A percentile compares a stretch with the other conserved stretches of the same genome.
phyloP scores from a whole-genome alignment of 768 basidiomycete species.

The Tricholoma bakamatsutake region DNA sequence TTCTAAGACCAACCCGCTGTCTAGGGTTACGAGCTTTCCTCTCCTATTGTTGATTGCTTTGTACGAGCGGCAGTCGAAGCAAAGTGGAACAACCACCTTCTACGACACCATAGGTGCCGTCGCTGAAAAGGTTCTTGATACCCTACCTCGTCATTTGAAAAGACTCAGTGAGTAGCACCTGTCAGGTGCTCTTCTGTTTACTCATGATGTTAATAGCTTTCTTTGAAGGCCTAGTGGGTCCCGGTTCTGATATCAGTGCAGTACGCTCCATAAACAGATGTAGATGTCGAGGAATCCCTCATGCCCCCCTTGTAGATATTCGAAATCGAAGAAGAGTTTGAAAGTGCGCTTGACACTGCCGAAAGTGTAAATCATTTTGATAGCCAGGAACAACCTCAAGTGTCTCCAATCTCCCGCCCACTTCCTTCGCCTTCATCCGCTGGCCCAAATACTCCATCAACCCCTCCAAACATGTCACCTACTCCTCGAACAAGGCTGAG shows the following conservation, averaged over 20 bases:
- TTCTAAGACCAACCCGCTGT: slow-evolving; percentile 1
- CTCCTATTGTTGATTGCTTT: slow-evolving; percentile 73
- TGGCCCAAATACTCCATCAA: slow-evolving; percentile 1
- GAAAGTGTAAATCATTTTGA: slow-evolving; percentile 15
- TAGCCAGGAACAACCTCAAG: slow-evolving; percentile 18
- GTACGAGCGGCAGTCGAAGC: slow-evolving; percentile 83
- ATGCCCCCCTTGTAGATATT: slow-evolving; percentile 48
- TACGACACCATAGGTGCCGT: slow-evolving; percentile 66
- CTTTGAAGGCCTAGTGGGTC: slow-evolving; percentile 74
- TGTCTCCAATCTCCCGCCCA: slow-evolving; percentile 4
- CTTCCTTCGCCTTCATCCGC: neutral
- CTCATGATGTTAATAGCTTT: slow-evolving; percentile 41
- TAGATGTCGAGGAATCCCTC: neutral
- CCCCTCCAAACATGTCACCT: slow-evolving; percentile 10
- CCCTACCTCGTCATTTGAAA: slow-evolving; percentile 70
- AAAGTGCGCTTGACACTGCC: slow-evolving; percentile 52
- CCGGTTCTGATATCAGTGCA: slow-evolving; percentile 66
- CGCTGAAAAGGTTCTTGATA: slow-evolving; percentile 66
- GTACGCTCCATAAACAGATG: slow-evolving; percentile 32
- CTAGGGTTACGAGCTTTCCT: slow-evolving; percentile 77
- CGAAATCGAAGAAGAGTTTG: slow-evolving; percentile 66
- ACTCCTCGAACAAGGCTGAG: slow-evolving; percentile 35
- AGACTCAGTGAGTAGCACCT: slow-evolving; percentile 52
- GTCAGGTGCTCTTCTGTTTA: neutral
- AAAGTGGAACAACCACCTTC: slow-evolving; percentile 55